phyloP scores from a whole-genome alignment of 2,329 filamentous ascomycete species.

The Epichloe festucae region DNA sequence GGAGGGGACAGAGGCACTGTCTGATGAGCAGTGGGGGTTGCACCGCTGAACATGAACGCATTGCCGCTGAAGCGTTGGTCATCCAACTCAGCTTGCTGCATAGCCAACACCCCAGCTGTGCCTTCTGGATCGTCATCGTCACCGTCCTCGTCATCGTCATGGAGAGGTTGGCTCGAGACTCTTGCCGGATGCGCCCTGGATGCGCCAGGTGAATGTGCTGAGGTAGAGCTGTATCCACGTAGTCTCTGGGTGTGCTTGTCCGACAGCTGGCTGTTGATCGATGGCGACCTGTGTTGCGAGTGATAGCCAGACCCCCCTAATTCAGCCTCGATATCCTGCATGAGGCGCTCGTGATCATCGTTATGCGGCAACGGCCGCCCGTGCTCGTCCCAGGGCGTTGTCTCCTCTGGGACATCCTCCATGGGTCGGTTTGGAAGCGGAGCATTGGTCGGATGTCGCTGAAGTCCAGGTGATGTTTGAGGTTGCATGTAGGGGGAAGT shows the following conservation, averaged over 20 bases:
- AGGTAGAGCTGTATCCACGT: conserved; percentile 35
- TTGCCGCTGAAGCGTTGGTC: conserved; percentile 35
- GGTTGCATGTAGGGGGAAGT: conserved; percentile 31
- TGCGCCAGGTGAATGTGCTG: conserved; percentile 27
- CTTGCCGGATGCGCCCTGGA: conserved; percentile 9
- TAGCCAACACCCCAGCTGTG: conserved; percentile 67
- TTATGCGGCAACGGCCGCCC: conserved; percentile 16
- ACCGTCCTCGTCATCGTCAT: conserved; percentile 31
- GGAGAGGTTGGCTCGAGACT: background rate
- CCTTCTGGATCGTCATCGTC: conserved; percentile 85
- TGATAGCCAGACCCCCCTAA: conserved; percentile 25
- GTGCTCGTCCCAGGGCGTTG: conserved; percentile 27
- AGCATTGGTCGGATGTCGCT: conserved; percentile 46
- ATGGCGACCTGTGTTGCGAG: conserved; percentile 25
- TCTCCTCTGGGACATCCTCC: conserved; percentile 30
- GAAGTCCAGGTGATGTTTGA: conserved; percentile 33
- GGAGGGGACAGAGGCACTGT: conserved; percentile 26
- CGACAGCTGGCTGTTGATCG: conserved; percentile 32
- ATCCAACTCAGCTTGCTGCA: conserved; percentile 75
- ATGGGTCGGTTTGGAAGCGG: conserved; percentile 42
- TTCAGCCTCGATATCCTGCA: conserved; percentile 45
- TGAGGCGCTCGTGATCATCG: conserved; percentile 29
- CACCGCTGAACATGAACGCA: conserved; percentile 16
- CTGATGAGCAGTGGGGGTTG: background rate
- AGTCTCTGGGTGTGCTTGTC: conserved; percentile 34